Evolutionary conservation across 208 protist species (phyloP), one percentile per base, ranked within the genome.

Genomic region (Leishmania aethiopica): DNA sequence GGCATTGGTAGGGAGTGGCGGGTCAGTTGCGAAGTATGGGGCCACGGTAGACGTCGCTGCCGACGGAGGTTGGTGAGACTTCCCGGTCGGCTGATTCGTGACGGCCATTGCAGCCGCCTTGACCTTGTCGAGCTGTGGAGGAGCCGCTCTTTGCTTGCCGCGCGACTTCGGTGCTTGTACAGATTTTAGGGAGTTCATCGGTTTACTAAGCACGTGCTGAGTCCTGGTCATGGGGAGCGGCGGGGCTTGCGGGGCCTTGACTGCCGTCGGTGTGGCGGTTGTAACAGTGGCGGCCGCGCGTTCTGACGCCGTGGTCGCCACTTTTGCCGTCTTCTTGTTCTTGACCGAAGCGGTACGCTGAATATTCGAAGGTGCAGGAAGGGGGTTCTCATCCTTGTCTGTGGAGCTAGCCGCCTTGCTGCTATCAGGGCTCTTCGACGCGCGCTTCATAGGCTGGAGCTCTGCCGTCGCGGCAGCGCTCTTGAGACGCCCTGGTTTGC

Each of bases 191-290:
- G 32, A 7, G 11, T 53, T 60, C 28, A 32, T n/a, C 35, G 17
- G 49, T 45, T 19, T 28, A 40, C 32, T 40, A 17, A 17, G 53
- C 28, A n/a, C 53, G 53, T 40, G 49, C 55, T 66, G 74, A 5
- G 72, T 69, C 72, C 47, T 79, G 70, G 73, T 60, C 47, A 35
- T 32, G 7, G 81, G 70, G 32, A 67, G 40, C 47, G 8, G 13
- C 57, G 47, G 8, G 7, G 75, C 22, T 37, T 69, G n/a, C n/a
- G 47, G 75, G 15, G 17, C 28, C 42, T 62, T 71, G 2, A 57
- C 67, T 55, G 69, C 59, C 13, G n/a, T 7, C 3, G 37, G 15
- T 17, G 81, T 71, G 49, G 17, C 51, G 49, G 53, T 25, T 35
- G 53, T 5, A 22, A 11, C 47, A 25, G 71, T 28, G 47, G n/a